These are phyloP conservation scores for Penicillium fimorum DNA, from an alignment of 495 filamentous ascomycete species.

Conservation along the genomic window DNA sequence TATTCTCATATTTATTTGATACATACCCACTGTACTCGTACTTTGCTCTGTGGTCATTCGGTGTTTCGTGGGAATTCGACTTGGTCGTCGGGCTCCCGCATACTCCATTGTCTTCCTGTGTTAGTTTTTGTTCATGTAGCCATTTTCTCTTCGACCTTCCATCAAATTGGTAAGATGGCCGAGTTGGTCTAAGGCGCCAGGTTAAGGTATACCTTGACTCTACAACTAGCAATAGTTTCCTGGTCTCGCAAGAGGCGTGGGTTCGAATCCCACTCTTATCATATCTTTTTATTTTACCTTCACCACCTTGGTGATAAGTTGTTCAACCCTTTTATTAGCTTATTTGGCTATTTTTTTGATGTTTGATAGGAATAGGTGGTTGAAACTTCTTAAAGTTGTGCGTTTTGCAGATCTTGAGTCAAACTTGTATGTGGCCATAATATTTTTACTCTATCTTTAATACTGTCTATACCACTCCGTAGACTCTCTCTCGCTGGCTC, in stretches of 20 bases:
- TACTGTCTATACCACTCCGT: background rate
- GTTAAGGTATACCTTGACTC: constrained; percentile 33
- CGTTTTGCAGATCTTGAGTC: background rate
- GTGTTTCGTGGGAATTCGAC: no score
- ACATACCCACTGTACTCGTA: no score
- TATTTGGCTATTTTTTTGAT: background rate
- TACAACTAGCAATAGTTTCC: constrained; percentile 10
- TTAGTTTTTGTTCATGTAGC: background rate
- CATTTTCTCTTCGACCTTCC: background rate
- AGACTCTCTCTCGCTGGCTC: no score
- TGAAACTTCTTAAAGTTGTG: background rate
- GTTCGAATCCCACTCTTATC: constrained; percentile 43
- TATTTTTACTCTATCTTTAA: no score
- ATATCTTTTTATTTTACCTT: constrained; percentile 15
- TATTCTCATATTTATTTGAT: no score
- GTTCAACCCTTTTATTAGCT: background rate
- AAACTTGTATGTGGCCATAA: background rate
- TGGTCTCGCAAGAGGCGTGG: constrained; percentile 26
- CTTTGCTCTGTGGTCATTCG: no score
- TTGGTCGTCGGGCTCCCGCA: no score
- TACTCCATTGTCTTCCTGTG: no score
- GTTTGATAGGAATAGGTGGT: background rate
- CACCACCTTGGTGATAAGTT: background rate
- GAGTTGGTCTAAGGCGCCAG: constrained; percentile 37
- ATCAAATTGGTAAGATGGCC: constrained; percentile 26